Conservation (phyloP, 129 eudicot species). For the Pittosporum tobira region DNA sequence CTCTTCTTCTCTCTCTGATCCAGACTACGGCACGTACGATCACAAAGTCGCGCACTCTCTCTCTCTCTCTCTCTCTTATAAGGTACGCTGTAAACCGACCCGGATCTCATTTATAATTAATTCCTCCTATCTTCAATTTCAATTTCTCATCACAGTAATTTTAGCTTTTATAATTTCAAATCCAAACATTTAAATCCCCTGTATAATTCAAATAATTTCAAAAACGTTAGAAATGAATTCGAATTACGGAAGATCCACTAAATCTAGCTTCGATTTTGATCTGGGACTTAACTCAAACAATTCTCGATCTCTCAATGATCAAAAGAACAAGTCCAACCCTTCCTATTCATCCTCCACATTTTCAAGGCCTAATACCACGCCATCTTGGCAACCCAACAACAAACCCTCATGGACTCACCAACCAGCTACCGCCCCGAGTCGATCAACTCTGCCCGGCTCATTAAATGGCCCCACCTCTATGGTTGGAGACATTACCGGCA, state of each 20-base stretch:
- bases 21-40: too few species aligned
- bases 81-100: too few species aligned
- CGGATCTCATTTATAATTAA: too few species aligned
- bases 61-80: too few species aligned
- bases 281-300: conserved; percentile 65
- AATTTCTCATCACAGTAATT: too few species aligned
- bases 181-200: too few species aligned
- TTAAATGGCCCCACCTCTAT: conserved; percentile 65
- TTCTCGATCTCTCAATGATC: conserved; percentile 51
- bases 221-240: conserved; percentile 71
- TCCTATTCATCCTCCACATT: conserved; percentile 17
- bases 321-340: conserved; percentile 35
- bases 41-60: too few species aligned
- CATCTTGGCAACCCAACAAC: conserved; percentile 55
- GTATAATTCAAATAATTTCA: too few species aligned
- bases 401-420: conserved; percentile 81
- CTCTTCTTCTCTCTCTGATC: too few species aligned
- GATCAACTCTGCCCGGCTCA: conserved; percentile 24
- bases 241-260: conserved; percentile 57
- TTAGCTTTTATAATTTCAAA: too few species aligned
- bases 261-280: conserved; percentile 79
- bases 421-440: conserved; percentile 45
- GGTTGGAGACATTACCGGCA: conserved; percentile 89
- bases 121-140: too few species aligned
- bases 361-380: conserved; percentile 33